Percentiles rank a stretch among this genome's conserved stretches.
These are phyloP conservation scores for Sporobolomyces roseus DNA, from an alignment of 768 basidiomycete species.

Conservation along the genomic window DNA sequence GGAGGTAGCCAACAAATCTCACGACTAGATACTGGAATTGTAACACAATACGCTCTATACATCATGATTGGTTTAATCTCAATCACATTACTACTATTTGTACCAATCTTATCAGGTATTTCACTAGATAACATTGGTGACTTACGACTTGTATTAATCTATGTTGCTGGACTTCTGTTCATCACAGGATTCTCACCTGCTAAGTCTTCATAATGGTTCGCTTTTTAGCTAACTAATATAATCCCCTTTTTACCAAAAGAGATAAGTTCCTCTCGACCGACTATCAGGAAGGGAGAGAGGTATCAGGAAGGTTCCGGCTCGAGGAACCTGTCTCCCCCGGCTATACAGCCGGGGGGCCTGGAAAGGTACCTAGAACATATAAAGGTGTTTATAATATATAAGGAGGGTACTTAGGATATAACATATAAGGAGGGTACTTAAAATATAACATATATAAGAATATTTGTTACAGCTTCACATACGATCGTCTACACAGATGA, in stretches of 20 bases:
- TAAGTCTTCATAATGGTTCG: constrained; percentile 1
- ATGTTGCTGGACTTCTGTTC: constrained; percentile 46
- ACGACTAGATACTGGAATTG: no score
- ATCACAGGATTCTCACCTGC: constrained; percentile 31
- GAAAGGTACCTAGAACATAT: neutral
- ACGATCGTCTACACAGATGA: neutral
- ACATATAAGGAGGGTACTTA: constrained; percentile 3
- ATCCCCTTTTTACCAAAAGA: neutral
- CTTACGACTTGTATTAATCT: constrained; percentile 45
- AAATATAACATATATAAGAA: no score
- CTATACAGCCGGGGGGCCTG: no score
- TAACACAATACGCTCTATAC: no score
- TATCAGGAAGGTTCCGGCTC: no score
- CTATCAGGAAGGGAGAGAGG: no score
- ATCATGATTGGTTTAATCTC: no score
- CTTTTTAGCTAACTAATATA: constrained; percentile 2
- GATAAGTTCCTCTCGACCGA: no score
- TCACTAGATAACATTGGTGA: constrained; percentile 43
- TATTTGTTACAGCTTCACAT: neutral
- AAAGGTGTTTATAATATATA: constrained; percentile 6
- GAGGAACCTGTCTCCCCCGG: no score
- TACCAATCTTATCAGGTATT: no score
- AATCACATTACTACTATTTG: no score
- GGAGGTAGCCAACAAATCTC: no score
- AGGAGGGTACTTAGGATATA: constrained; percentile 1